Percentiles rank a stretch among this genome's conserved stretches.
phyloP scores from a whole-genome alignment of 2,329 filamentous ascomycete genomes.

The Penicillium rolfsii region DNA sequence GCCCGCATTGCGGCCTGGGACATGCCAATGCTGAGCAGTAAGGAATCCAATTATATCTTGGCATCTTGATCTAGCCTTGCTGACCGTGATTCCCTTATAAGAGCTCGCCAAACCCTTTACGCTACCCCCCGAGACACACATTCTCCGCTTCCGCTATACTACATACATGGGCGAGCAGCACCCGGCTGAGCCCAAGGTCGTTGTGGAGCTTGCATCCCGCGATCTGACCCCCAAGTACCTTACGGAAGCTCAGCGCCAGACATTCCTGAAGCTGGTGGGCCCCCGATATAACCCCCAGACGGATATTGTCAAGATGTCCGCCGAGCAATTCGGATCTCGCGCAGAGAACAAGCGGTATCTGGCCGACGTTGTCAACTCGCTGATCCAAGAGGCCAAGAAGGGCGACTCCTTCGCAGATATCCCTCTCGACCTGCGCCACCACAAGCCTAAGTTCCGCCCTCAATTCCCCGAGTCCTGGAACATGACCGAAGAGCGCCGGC shows the following conservation, averaged over 20 bases:
- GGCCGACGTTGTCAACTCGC: slow-evolving; percentile 71
- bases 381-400: slow-evolving; percentile 78
- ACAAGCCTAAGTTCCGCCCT: slow-evolving; percentile 67
- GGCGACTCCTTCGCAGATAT: slow-evolving; percentile 85
- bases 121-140: slow-evolving; percentile 64
- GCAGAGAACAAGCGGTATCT: slow-evolving; percentile 98
- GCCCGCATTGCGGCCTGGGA: slow-evolving; percentile 89
- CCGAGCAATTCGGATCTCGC: slow-evolving; percentile 83
- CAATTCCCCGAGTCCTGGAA: slow-evolving; percentile 83
- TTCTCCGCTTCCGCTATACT: slow-evolving; percentile 93
- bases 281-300: slow-evolving; percentile 83
- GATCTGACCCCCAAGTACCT: slow-evolving; percentile 68
- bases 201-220: slow-evolving; percentile 79
- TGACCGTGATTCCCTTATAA: slow-evolving; percentile 43
- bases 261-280: slow-evolving; percentile 86
- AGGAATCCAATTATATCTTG: slow-evolving; percentile 46
- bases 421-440: slow-evolving; percentile 85
- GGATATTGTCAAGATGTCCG: slow-evolving; percentile 83
- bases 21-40: slow-evolving; percentile 87
- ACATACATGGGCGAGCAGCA: slow-evolving; percentile 94
- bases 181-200: slow-evolving; percentile 89
- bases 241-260: slow-evolving; percentile 68
- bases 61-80: background rate
- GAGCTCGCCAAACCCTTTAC: slow-evolving; percentile 84
- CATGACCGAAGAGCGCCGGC: slow-evolving; percentile 70